Evolutionary conservation across 1,139 yeast genomes (phyloP).

Genomic region (Tardiomyces blankii): DNA sequence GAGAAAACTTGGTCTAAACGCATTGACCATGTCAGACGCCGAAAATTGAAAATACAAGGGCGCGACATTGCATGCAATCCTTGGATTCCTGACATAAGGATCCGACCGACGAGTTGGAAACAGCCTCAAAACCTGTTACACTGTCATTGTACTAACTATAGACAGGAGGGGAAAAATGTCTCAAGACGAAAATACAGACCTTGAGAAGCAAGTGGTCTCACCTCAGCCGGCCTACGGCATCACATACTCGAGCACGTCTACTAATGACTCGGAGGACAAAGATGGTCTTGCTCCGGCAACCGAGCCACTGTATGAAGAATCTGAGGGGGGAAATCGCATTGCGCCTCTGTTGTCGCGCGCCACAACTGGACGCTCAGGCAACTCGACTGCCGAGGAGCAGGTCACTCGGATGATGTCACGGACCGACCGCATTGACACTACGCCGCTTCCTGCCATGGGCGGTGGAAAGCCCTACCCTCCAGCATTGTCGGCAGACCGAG

Average conservation of each 20-base stretch:
- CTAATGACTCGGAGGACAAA: neutral
- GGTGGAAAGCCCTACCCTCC: conserved; percentile 6
- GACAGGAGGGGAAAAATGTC: neutral
- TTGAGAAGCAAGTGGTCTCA: neutral
- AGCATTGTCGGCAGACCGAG: conserved; percentile 31
- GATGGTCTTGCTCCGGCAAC: neutral
- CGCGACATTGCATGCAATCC: no score
- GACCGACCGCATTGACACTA: neutral
- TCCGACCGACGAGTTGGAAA: no score
- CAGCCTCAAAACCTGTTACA: no score
- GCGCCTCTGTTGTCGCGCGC: neutral
- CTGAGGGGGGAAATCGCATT: neutral
- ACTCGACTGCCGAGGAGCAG: neutral
- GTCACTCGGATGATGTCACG: neutral
- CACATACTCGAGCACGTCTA: neutral
- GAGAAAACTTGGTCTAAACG: no score
- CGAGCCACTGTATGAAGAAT: neutral
- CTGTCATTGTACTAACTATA: no score
- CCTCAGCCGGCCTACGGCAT: neutral
- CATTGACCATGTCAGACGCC: no score
- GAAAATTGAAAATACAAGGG: no score
- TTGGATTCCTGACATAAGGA: no score
- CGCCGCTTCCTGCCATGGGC: conserved; percentile 5
- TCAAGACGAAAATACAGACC: neutral
- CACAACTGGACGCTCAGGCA: neutral